Conservation (phyloP, 2,329 filamentous ascomycete genomes). For the Alternaria alternata region DNA sequence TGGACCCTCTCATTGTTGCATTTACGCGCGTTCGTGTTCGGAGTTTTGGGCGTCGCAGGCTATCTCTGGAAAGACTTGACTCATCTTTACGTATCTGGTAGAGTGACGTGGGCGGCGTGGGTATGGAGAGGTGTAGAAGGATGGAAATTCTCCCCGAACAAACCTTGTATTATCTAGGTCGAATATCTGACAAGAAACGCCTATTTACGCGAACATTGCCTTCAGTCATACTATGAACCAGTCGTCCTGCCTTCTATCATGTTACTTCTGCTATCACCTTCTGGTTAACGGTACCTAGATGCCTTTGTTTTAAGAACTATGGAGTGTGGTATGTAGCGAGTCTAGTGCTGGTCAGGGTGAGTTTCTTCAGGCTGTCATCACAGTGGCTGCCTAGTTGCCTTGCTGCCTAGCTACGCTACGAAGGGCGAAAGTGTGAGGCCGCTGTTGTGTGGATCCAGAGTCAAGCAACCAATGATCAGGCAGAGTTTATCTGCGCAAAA, state of each 20-base stretch:
- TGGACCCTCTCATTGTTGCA: constrained; percentile 3
- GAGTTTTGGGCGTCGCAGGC: constrained; percentile 11
- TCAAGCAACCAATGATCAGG: background rate
- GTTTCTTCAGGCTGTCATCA: background rate
- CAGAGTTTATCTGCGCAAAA: background rate
- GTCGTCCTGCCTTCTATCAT: background rate
- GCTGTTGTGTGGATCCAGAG: background rate
- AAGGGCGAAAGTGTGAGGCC: background rate
- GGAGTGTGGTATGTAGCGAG: too few relatives aligned
- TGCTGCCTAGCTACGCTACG: constrained; percentile 18
- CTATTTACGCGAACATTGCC: background rate
- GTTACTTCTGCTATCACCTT: background rate
- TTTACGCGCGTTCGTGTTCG: constrained; percentile 12
- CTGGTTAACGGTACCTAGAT: background rate
- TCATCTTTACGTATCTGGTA: background rate
- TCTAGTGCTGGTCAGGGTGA: too few relatives aligned
- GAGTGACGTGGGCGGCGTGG: background rate
- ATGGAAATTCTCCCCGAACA: background rate
- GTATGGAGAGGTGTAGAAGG: background rate
- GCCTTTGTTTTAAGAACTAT: background rate
- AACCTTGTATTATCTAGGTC: constrained; percentile 10
- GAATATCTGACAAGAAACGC: background rate
- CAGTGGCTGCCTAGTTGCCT: background rate
- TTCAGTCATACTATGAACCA: background rate
- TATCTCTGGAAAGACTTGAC: background rate